Base-by-base conservation (phyloP, 139 green algal genomes). In the Deuterostichococcus epilithicus region DNA sequence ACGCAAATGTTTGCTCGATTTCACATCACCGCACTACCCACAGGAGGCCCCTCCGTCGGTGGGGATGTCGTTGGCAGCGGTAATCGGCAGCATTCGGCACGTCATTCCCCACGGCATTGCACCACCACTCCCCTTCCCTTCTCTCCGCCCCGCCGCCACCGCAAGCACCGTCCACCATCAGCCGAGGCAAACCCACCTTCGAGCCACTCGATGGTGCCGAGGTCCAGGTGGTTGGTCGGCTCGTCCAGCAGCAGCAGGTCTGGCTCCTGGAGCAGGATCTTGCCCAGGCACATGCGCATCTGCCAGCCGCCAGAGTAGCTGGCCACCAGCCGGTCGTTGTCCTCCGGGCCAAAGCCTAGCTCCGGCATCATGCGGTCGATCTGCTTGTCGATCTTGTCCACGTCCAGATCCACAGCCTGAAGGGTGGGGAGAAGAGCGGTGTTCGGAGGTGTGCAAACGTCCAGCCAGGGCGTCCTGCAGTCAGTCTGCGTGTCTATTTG, bases 311-410 rank as follows among this genome's bases (percentile, higher is more conserved):
- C 96, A 42, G 84, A 80, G 79, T 80, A 83, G 37, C 74, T 76
- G 26, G 74, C 68, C 8, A 92, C 91, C 30, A 96, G 84, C 37
- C 91, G 79, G 68, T 97, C 93, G 39, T 93, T 94, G 86, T 98
- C 95, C 37, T 97, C 92, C 3, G 83, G 68, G 30, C 77, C 88
- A 87, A 99, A 99, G 3, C 96, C 96, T 35, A 99, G 88, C 85
- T 98, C 87, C 22, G 94, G 93, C 96, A 99, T 99, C 93, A 99
- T 99, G 79, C 95, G 91, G 82, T 99, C 94, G 35, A 99, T 96
- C 77, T 92, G 90, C 76, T 93, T 92, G 81, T 99, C 96, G 28
- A 99, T 87, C 37, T 93, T 76, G 25, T 82, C 78, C 6, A 90
- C 75, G 76, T 93, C 88, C 60, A 97, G 81, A 70, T 95, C 91